Evolutionary conservation across 805 yeast genomes (phyloP).

Genomic region (Candida boleticola): DNA sequence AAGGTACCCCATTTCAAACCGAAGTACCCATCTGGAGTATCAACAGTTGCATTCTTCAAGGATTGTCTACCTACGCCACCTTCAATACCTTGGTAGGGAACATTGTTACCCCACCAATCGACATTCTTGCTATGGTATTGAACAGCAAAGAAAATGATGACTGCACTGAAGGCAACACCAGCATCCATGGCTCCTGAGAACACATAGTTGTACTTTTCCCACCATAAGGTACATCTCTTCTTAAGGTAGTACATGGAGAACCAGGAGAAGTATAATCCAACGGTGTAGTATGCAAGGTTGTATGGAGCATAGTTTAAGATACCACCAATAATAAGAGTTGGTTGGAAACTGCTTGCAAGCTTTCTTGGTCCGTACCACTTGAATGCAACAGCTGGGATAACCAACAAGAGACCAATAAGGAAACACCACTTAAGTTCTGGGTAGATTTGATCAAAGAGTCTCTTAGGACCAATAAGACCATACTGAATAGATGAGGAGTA

Average conservation of each 20-base stretch:
- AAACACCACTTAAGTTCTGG: constrained; percentile 33
- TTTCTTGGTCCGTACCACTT: constrained; percentile 17
- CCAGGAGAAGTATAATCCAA: constrained; percentile 52
- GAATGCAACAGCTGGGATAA: constrained; percentile 18
- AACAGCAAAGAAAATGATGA: constrained; percentile 54
- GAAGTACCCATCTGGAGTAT: constrained; percentile 31
- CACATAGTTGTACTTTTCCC: constrained; percentile 66
- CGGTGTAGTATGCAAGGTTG: constrained; percentile 46
- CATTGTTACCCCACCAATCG: constrained; percentile 61
- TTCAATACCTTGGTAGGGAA: constrained; percentile 25
- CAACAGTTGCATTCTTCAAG: background rate
- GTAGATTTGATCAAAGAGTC: constrained; percentile 45
- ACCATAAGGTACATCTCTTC: constrained; percentile 47
- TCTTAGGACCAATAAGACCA: constrained; percentile 54
- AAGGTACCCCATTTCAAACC: constrained; percentile 28
- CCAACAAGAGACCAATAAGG: constrained; percentile 30
- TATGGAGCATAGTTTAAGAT: constrained; percentile 44
- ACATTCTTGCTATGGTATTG: constrained; percentile 41
- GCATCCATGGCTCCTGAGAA: constrained; percentile 50
- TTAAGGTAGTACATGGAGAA: constrained; percentile 51
- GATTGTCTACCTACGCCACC: constrained; percentile 20
- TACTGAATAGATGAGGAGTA: constrained; percentile 47
- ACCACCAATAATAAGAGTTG: constrained; percentile 48
- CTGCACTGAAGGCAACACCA: constrained; percentile 55
- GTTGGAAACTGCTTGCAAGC: constrained; percentile 39